A percentile compares a stretch with the other conserved stretches of the same genome.
phyloP scores from a whole-genome alignment of 179 eudicot genomes.

The Nepenthes alata region DNA sequence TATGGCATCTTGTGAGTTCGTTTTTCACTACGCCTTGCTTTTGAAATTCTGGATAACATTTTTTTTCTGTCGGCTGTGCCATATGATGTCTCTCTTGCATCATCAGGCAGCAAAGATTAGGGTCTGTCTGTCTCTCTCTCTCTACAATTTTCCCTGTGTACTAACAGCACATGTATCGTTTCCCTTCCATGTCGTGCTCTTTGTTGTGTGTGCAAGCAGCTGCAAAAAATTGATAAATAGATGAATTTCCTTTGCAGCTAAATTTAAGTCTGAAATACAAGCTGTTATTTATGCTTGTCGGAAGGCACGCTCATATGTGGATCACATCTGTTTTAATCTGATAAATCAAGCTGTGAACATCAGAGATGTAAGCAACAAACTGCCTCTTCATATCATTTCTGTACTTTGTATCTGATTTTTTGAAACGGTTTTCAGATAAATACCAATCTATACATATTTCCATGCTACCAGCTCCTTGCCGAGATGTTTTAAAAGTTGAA shows the following conservation, averaged over 20 bases:
- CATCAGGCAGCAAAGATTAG: neutral
- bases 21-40: too few species aligned
- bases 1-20: constrained; percentile 46
- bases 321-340: constrained; percentile 36
- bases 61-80: neutral
- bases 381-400: neutral
- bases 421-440: neutral
- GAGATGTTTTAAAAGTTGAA: neutral
- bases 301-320: constrained; percentile 59
- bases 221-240: too few species aligned
- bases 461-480: neutral
- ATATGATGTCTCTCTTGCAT: neutral
- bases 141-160: neutral
- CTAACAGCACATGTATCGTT: too few species aligned
- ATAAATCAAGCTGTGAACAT: constrained; percentile 53
- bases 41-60: neutral
- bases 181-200: too few species aligned
- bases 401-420: neutral
- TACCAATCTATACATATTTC: too few species aligned
- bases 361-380: constrained; percentile 50
- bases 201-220: too few species aligned
- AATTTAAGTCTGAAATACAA: constrained; percentile 56
- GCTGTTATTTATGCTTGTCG: constrained; percentile 57
- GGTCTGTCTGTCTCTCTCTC: neutral
- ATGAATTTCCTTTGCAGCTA: constrained; percentile 30